Evolutionary conservation across 2,329 filamentous ascomycete genomes (phyloP), one percentile per base, ranked within the genome.

Genomic region (Arachnomyces sp.): DNA sequence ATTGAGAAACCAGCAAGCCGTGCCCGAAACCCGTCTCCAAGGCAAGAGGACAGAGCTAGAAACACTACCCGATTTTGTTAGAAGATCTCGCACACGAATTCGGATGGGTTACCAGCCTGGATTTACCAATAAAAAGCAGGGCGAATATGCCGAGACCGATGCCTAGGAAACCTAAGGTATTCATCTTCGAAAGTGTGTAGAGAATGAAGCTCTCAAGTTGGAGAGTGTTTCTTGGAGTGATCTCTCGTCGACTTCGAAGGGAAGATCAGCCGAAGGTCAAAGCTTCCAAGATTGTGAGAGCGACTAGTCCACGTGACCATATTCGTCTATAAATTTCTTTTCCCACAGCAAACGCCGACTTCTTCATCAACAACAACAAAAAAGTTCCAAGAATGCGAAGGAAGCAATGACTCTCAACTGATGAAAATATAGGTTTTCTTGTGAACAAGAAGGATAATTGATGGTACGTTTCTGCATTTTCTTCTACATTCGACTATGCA

Each of bases 1-100:
- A 65, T 52, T 14, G 62, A 66, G 38, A 63, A 64, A 38, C 70
- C 65, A 21, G 62, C 65, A 36, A 68, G 60, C 40, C 66, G 67
- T 31, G 69, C 66, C 36, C 72, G 71, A 47, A 77, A 65, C 28
- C 65, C 61, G 47, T 73, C 69, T 16, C 74, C 74, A 31, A 77
- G 59, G 47, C 72, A 78, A 7, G 72, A 75, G 2, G 74, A 77
- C 29, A 77, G 56, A 30, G 67, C 71, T 32, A 78, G 67, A 51
- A 71, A 75, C 30, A 58, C 73, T 63, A 44, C 40, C 31, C 18
- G 11, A 15, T 8, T 30, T 33, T 51, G 50, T 62, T 43, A 59
- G 52, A 37, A 31, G 33, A 16, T n/a, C 31, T 36, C 30, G 21
- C 4, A 16, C 11, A 9, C 14, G 17, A 34, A 25, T n/a, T 13